phyloP scores from a whole-genome alignment of 2,329 filamentous ascomycete genomes.

The Aspergillus sp. region DNA sequence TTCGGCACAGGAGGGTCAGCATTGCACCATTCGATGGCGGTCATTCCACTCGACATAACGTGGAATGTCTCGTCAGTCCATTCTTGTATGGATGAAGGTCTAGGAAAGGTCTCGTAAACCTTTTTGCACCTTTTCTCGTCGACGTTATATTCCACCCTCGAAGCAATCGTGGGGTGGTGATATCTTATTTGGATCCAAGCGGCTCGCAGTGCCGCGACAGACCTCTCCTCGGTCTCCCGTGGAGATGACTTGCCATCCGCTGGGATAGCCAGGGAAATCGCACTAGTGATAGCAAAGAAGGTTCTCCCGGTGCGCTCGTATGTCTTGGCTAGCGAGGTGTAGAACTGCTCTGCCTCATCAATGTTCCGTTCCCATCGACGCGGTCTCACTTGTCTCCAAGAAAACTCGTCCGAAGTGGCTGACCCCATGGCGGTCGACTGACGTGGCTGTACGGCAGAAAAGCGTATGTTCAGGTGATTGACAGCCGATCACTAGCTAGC shows the following conservation, averaged over 20 bases:
- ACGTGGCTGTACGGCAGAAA: too few relatives aligned
- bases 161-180: constrained; percentile 24
- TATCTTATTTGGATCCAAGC: constrained; percentile 24
- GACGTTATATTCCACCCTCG: constrained; percentile 18
- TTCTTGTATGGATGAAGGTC: neutral
- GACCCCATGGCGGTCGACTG: too few relatives aligned
- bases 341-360: constrained; percentile 46
- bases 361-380: constrained; percentile 26
- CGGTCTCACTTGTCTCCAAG: constrained; percentile 7
- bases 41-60: constrained; percentile 10
- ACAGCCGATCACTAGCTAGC: too few relatives aligned
- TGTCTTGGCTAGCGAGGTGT: constrained; percentile 34
- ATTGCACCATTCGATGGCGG: constrained; percentile 25
- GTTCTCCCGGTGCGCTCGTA: constrained; percentile 40
- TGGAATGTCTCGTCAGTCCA: constrained; percentile 22
- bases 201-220: constrained; percentile 14
- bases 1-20: constrained; percentile 22
- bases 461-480: too few relatives aligned
- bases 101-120: constrained; percentile 16
- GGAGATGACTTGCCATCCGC: neutral
- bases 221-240: neutral
- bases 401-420: neutral
- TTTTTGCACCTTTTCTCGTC: constrained; percentile 19
- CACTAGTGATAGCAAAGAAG: constrained; percentile 45
- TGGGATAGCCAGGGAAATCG: constrained; percentile 26